phyloP scores from a whole-genome alignment of 2,329 filamentous ascomycete genomes.

The Diaporthe helianthi region DNA sequence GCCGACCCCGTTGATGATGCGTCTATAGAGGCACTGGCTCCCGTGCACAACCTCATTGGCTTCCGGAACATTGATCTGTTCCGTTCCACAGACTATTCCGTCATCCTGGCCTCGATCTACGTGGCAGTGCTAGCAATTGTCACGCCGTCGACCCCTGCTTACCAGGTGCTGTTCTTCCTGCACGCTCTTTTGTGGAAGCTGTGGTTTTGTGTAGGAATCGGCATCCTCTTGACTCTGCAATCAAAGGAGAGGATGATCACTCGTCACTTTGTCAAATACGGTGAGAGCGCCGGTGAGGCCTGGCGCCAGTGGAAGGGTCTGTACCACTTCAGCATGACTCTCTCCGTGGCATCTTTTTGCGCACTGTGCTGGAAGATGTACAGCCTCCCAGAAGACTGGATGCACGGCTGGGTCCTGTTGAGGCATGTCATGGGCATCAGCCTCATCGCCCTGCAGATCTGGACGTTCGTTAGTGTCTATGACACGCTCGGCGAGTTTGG shows the following conservation, averaged over 20 bases:
- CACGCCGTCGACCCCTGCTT: conserved; percentile 78
- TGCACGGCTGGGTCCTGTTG: conserved; percentile 81
- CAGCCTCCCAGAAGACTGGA: conserved; percentile 83
- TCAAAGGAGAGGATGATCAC: conserved; percentile 95
- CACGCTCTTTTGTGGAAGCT: conserved; percentile 85
- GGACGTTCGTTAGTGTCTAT: conserved; percentile 93
- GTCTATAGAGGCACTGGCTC: conserved; percentile 56
- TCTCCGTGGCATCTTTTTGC: conserved; percentile 89
- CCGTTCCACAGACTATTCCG: conserved; percentile 83
- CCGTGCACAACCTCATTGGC: conserved; percentile 85
- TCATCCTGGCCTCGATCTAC: conserved; percentile 78
- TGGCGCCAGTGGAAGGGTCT: conserved; percentile 98
- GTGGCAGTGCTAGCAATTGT: conserved; percentile 75
- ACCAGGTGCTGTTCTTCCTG: conserved; percentile 79
- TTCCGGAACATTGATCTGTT: conserved; percentile 86
- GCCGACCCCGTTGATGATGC: conserved; percentile 40
- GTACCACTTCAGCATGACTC: conserved; percentile 89
- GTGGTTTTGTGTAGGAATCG: conserved; percentile 91
- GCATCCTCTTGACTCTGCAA: conserved; percentile 82
- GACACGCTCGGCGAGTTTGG: conserved; percentile 96
- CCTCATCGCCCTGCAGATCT: conserved; percentile 85
- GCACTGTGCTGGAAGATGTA: conserved; percentile 98
- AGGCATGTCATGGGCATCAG: conserved; percentile 85
- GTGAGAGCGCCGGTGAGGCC: conserved; percentile 86
- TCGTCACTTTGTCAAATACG: conserved; percentile 95